These are phyloP conservation scores for Ascochyta pisi DNA, from an alignment of 2,329 filamentous ascomycete genomes.

Conservation along the genomic window DNA sequence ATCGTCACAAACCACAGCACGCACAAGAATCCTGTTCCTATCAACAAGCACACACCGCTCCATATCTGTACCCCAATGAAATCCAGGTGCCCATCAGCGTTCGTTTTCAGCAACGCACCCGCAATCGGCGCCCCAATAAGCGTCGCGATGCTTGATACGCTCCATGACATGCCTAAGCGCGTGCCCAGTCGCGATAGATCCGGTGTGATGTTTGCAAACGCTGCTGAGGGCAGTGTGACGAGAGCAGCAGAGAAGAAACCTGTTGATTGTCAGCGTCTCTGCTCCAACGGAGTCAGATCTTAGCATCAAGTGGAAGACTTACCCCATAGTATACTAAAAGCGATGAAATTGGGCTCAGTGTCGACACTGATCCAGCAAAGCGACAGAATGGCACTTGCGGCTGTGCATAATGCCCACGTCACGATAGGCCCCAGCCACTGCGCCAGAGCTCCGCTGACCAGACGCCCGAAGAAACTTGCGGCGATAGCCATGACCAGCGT, in stretches of 20 bases:
- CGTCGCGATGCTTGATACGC: slow-evolving; percentile 43
- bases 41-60: slow-evolving; percentile 46
- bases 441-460: slow-evolving; percentile 39
- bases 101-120: slow-evolving; percentile 38
- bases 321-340: slow-evolving; percentile 48
- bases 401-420: slow-evolving; percentile 43
- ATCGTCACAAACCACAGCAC: slow-evolving; percentile 37
- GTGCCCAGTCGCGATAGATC: slow-evolving; percentile 47
- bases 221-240: slow-evolving; percentile 46
- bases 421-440: slow-evolving; percentile 44
- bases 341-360: slow-evolving; percentile 37
- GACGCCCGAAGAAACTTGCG: slow-evolving; percentile 45
- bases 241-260: slow-evolving; percentile 49
- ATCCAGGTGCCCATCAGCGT: slow-evolving; percentile 27
- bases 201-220: slow-evolving; percentile 47
- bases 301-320: slow-evolving; percentile 2
- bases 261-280: slow-evolving; percentile 11
- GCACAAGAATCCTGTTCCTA: slow-evolving; percentile 32
- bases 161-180: slow-evolving; percentile 48
- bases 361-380: slow-evolving; percentile 45
- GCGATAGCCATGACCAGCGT: slow-evolving; percentile 44
- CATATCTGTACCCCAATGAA: slow-evolving; percentile 46
- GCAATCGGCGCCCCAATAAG: slow-evolving; percentile 48
- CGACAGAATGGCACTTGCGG: slow-evolving; percentile 36
- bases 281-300: not conserved